A percentile compares a stretch with the other conserved stretches of the same genome.
These are phyloP conservation scores for Vigna mungo DNA, from an alignment of 306 rosid genomes.

Conservation along the genomic window DNA sequence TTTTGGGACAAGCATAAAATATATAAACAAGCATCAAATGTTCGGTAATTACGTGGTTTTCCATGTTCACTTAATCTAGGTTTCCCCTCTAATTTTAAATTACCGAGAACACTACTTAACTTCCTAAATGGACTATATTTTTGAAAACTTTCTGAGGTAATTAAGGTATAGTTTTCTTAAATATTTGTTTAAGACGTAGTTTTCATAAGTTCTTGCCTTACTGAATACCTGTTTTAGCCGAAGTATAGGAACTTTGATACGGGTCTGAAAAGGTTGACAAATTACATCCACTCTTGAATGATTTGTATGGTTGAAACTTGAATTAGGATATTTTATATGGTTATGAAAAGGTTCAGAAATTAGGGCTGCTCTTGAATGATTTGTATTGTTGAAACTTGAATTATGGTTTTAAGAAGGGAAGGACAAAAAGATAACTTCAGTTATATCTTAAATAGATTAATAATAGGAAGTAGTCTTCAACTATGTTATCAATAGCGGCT, in stretches of 20 bases:
- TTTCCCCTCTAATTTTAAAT: neutral
- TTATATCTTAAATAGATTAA: neutral
- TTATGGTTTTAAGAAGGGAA: neutral
- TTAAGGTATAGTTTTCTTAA: neutral
- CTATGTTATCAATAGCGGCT: no score
- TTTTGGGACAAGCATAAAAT: neutral
- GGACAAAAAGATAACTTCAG: neutral
- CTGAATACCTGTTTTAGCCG: constrained; percentile 13
- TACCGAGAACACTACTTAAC: neutral
- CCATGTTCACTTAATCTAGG: neutral
- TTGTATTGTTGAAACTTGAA: neutral
- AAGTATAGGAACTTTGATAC: neutral
- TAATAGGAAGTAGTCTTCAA: neutral
- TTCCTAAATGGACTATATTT: neutral
- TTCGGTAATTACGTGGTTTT: neutral
- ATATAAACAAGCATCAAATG: neutral
- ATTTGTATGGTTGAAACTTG: neutral
- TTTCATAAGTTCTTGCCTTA: constrained; percentile 2
- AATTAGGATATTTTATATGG: neutral
- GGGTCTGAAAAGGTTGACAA: constrained; percentile 5
- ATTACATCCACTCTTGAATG: constrained; percentile 12
- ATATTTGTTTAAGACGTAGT: constrained; percentile 4
- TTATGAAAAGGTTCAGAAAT: constrained; percentile 4
- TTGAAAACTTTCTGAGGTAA: neutral
- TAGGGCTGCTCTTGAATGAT: constrained; percentile 10